These are phyloP conservation scores for Hibiscus tridactylites DNA, from an alignment of 345 rosid genomes.

Conservation along the genomic window DNA sequence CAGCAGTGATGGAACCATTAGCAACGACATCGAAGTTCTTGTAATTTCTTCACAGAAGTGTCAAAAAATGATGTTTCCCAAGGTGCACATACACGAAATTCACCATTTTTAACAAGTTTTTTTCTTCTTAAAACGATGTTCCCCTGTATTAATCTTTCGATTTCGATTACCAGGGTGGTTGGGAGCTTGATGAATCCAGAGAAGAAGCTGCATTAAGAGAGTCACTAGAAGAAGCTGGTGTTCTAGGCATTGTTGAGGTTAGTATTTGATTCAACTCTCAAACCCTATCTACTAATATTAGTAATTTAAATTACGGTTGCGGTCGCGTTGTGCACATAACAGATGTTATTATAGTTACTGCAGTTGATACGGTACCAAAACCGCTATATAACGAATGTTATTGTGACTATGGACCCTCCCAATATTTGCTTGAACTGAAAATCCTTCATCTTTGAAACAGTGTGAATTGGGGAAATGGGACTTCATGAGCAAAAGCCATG, in stretches of 20 bases:
- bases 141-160: no score
- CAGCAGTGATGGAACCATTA: slow-evolving; percentile 8
- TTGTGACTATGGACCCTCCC: background rate
- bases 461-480: slow-evolving; percentile 38
- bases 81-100: slow-evolving; percentile 32
- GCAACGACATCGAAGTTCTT: slow-evolving; percentile 53
- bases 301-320: background rate
- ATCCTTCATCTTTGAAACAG: background rate
- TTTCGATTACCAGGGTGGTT: slow-evolving; percentile 38
- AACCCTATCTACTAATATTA: no score
- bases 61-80: slow-evolving; percentile 78
- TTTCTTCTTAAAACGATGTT: no score
- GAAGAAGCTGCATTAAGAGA: slow-evolving; percentile 50
- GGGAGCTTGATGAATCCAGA: slow-evolving; percentile 53
- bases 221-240: slow-evolving; percentile 57
- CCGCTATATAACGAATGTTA: no score
- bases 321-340: no score
- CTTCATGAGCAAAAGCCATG: slow-evolving; percentile 41
- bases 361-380: no score
- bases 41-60: slow-evolving; percentile 75
- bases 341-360: no score
- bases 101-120: background rate
- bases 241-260: slow-evolving; percentile 36
- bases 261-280: no score
- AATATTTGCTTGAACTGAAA: background rate